These are phyloP conservation scores for Podospora appendiculata DNA, from an alignment of 495 filamentous ascomycete species.

Conservation along the genomic window DNA sequence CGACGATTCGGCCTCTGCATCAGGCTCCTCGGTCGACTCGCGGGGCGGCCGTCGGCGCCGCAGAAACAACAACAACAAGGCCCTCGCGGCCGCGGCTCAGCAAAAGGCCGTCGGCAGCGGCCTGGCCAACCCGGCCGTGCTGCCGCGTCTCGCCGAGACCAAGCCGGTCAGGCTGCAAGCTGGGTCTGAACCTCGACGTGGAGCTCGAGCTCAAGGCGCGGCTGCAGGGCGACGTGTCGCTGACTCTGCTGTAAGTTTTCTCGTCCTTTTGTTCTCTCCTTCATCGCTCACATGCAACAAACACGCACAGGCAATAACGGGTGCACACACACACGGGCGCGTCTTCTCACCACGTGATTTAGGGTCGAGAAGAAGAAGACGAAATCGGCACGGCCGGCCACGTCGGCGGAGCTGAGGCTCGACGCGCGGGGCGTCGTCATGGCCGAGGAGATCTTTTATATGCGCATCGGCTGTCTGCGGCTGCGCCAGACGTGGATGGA, in stretches of 20 bases:
- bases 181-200: conserved; percentile 27
- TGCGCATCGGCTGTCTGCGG: conserved; percentile 15
- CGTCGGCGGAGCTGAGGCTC: conserved; percentile 4
- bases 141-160: conserved; percentile 19
- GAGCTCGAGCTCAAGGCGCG: conserved; percentile 29
- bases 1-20: conserved; percentile 20
- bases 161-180: conserved; percentile 28
- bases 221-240: conserved; percentile 25
- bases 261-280: not conserved
- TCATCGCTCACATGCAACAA: not conserved
- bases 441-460: conserved; percentile 18
- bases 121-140: conserved; percentile 1
- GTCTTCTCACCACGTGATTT: not conserved
- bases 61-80: conserved; percentile 17
- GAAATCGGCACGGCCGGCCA: not conserved
- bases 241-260: conserved; percentile 26
- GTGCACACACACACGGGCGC: too few relatives aligned
- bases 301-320: conserved; percentile 11
- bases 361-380: conserved; percentile 21
- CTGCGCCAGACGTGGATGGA: conserved; percentile 19
- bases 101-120: conserved; percentile 2
- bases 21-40: conserved; percentile 18
- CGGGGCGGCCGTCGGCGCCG: conserved; percentile 16
- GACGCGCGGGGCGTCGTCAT: conserved; percentile 1
- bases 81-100: conserved; percentile 1